Evolutionary conservation across 140 eudicot genomes (phyloP), one percentile per base, ranked within the genome.

Genomic region (Anethum foeniculum): DNA sequence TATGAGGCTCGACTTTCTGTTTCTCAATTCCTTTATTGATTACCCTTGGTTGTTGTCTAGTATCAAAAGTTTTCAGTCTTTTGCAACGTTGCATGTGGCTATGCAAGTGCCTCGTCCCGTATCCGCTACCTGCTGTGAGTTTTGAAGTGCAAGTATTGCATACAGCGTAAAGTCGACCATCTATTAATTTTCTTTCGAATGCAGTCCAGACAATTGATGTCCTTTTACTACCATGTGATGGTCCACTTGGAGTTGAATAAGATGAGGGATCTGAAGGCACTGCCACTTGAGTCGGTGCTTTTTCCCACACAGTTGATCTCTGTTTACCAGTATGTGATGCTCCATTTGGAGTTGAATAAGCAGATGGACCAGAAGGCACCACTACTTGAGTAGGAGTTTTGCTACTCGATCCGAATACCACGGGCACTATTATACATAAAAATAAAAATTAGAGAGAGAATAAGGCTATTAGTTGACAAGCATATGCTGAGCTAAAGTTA

Each of bases 81-180:
- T 75, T 75, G 54, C 79, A 75, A 19, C 79, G 79, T 75, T 48
- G 41, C 79, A 75, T 75, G 44, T 75, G 79, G 79, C 79, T 75
- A 48, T 13, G 79, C 36, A 75, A 75, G 64, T 75, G 79, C 27
- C 79, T 27, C 19, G 79, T 75, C 79, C 79, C 79, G 9, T 75
- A 75, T 1, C 79, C 54, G 18, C 79, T 75, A 75, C 79, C 79
- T 25, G 79, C 54, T 48, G 79, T 75, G 64, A 75, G 79, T 75
- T 75, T 75, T 75, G 79, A 75, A 47, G 54, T 48, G 27, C 79
- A 75, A 75, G 79, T 75, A 75, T 75, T 75, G 64, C 79, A 75
- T 25, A 75, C 28, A 25, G 79, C 79, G 1, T 75, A 75, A 1
- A 12, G 62, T 25, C 79, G 79, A 27, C 79, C 79, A 75, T 75